These are phyloP conservation scores for Debaryomyces tyrocola DNA, from an alignment of 805 yeast species.

Conservation along the genomic window DNA sequence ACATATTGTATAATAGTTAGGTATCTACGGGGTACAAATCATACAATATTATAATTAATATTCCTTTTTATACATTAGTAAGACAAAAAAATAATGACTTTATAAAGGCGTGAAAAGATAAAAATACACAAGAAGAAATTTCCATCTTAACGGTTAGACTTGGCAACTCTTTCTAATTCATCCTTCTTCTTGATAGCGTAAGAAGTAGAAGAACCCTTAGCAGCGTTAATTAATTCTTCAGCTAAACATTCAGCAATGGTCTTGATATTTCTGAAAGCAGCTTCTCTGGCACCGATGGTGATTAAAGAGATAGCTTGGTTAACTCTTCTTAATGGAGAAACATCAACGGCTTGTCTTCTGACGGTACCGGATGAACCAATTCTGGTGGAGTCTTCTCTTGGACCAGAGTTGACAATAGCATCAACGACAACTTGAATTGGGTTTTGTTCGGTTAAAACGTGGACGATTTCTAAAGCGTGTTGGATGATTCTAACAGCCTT, in stretches of 20 bases:
- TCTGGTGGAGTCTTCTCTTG: conserved; percentile 99
- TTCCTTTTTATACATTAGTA: conserved; percentile 15
- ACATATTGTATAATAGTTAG: neutral
- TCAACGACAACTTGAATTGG: conserved; percentile 99
- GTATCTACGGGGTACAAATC: neutral
- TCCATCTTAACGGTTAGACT: conserved; percentile 94
- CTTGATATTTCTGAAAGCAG: conserved; percentile 99
- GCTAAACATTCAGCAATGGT: conserved; percentile 99
- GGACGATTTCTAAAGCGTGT: conserved; percentile 98
- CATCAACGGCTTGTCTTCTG: conserved; percentile 99
- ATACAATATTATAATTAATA: neutral
- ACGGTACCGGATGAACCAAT: conserved; percentile 99
- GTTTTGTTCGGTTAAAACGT: conserved; percentile 97
- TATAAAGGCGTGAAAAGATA: conserved; percentile 14
- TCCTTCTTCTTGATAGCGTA: conserved; percentile 99
- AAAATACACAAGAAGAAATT: conserved; percentile 25
- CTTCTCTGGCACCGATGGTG: conserved; percentile 99
- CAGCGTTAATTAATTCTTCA: conserved; percentile 99
- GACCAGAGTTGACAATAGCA: conserved; percentile 99
- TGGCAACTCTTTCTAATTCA: conserved; percentile 99
- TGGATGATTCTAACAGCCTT: conserved; percentile 99
- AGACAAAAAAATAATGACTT: conserved; percentile 13
- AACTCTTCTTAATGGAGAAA: conserved; percentile 99
- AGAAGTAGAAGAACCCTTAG: conserved; percentile 99
- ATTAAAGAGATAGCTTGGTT: conserved; percentile 98